phyloP scores from a whole-genome alignment of 345 rosid species.

The Durio zibethinus region DNA sequence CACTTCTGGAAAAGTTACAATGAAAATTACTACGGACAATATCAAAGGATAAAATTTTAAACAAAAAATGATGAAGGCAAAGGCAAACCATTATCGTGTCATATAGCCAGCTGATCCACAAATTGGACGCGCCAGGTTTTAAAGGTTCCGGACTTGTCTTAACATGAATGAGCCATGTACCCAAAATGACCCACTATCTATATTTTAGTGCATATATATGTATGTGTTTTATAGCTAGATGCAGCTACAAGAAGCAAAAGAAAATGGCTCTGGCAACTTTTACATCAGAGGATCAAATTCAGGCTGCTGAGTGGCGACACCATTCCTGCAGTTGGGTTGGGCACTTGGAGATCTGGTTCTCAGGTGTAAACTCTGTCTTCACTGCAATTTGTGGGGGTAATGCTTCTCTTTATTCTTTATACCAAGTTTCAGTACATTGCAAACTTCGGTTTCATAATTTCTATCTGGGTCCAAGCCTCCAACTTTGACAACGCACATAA shows the following conservation, averaged over 20 bases:
- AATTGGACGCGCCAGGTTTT: background rate
- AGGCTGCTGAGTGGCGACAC: constrained; percentile 42
- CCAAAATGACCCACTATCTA: background rate
- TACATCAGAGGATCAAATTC: constrained; percentile 29
- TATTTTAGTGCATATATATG: background rate
- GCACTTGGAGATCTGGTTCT: constrained; percentile 49
- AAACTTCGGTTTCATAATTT: background rate
- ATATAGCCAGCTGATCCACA: background rate
- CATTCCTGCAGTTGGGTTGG: constrained; percentile 56
- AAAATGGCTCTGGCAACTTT: constrained; percentile 44
- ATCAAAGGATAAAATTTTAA: background rate
- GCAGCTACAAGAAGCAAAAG: background rate
- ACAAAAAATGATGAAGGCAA: background rate
- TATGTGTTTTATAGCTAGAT: background rate
- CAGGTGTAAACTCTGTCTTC: constrained; percentile 31
- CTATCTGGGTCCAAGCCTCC: background rate
- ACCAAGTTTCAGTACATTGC: background rate
- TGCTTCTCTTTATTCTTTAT: background rate
- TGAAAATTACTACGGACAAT: background rate
- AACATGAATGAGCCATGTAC: background rate
- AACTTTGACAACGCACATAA: background rate
- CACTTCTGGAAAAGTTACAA: background rate
- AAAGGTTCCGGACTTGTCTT: background rate
- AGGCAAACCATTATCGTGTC: background rate
- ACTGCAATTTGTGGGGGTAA: constrained; percentile 51